A percentile compares a stretch with the other conserved stretches of the same genome.
These are phyloP conservation scores for Populus simonii DNA, from an alignment of 345 rosid species.

Conservation along the genomic window DNA sequence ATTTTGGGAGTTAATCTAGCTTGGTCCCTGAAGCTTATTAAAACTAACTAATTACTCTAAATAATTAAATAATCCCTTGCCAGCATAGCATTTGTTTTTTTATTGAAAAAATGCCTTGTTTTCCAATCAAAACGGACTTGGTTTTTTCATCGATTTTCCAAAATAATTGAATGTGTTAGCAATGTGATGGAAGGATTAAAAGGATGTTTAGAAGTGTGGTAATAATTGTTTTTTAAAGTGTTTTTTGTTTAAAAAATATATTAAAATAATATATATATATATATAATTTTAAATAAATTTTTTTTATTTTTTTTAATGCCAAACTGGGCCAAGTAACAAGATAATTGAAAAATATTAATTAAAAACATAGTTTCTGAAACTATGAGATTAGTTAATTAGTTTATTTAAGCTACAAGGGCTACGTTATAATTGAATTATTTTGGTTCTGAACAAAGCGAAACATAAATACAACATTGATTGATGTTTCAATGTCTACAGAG, in stretches of 20 bases:
- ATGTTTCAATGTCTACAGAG: neutral
- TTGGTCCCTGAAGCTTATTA: neutral
- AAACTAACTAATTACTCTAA: too few relatives aligned
- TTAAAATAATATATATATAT: too few relatives aligned
- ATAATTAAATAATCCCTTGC: too few relatives aligned
- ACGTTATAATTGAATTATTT: neutral
- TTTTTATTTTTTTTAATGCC: too few relatives aligned
- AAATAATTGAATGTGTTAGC: too few relatives aligned
- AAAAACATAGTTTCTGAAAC: neutral
- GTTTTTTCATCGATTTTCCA: neutral
- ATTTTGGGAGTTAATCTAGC: too few relatives aligned
- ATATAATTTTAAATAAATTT: too few relatives aligned
- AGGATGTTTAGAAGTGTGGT: accelerated
- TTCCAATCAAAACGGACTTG: neutral
- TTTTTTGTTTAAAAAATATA: too few relatives aligned
- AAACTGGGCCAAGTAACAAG: neutral
- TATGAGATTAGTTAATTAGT: neutral
- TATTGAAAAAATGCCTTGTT: neutral
- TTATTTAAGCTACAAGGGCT: neutral
- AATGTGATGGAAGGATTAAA: too few relatives aligned
- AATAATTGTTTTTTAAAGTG: too few relatives aligned
- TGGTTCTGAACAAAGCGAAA: neutral
- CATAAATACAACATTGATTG: neutral
- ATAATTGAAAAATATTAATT: too few relatives aligned
- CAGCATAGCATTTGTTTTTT: neutral